These are phyloP conservation scores for Bisporella sp. DNA, from an alignment of 2,329 filamentous ascomycete genomes.

Conservation along the genomic window DNA sequence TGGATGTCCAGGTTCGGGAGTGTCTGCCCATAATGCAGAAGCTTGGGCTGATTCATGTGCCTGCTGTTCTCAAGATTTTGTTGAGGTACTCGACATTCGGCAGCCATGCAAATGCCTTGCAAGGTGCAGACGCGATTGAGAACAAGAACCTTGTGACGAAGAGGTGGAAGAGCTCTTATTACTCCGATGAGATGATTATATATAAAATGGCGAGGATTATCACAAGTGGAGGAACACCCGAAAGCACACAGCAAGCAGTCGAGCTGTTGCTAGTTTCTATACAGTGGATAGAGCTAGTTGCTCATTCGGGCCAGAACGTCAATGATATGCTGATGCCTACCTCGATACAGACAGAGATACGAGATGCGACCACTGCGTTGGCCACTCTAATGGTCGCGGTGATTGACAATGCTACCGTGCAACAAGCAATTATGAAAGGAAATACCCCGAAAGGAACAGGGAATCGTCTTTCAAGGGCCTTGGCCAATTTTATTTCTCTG, in stretches of 20 bases:
- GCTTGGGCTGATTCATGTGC: slow-evolving; percentile 44
- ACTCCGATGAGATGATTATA: slow-evolving; percentile 29
- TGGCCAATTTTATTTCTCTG: slow-evolving; percentile 47
- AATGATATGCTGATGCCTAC: slow-evolving; percentile 35
- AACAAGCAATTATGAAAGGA: slow-evolving; percentile 45
- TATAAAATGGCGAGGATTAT: slow-evolving; percentile 25
- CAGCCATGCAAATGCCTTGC: slow-evolving; percentile 7
- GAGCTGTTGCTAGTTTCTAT: slow-evolving; percentile 43
- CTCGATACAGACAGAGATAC: slow-evolving; percentile 42
- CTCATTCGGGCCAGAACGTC: slow-evolving; percentile 41
- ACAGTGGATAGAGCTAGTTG: slow-evolving; percentile 53
- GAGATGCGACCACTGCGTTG: slow-evolving; percentile 56
- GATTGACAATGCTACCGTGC: slow-evolving; percentile 50
- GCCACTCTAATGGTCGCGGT: slow-evolving; percentile 56
- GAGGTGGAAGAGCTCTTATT: slow-evolving; percentile 51
- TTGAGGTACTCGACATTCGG: slow-evolving; percentile 42
- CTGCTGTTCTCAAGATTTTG: slow-evolving; percentile 47
- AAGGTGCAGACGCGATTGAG: slow-evolving; percentile 12
- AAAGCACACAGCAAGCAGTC: slow-evolving; percentile 39
- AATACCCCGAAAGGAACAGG: slow-evolving; percentile 46
- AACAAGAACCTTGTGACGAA: slow-evolving; percentile 3
- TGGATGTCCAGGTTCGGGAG: slow-evolving; percentile 52
- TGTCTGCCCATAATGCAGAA: slow-evolving; percentile 51
- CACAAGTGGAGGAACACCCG: slow-evolving; percentile 41
- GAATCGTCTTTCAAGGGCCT: slow-evolving; percentile 33